A percentile compares a stretch with the other conserved stretches of the same genome.
These are phyloP conservation scores for Alternaria conjuncta DNA, from an alignment of 2,329 filamentous ascomycete genomes.

Conservation along the genomic window DNA sequence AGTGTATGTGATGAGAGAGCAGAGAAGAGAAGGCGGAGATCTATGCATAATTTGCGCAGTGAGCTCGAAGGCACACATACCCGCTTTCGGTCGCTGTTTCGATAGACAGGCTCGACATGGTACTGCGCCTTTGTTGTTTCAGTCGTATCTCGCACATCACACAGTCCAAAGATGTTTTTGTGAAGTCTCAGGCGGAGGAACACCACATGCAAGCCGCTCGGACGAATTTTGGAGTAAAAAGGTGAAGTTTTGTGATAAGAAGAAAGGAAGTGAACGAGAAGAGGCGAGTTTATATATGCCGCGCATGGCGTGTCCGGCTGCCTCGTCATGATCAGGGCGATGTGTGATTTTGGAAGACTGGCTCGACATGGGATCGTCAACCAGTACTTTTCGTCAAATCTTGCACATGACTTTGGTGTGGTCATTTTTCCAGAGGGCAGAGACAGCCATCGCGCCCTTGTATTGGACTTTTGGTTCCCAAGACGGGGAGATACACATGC, in stretches of 20 bases:
- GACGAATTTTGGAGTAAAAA: neutral
- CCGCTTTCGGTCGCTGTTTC: neutral
- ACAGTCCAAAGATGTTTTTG: too few species aligned
- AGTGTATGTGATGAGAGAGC: neutral
- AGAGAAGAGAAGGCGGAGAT: neutral
- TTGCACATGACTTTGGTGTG: too few species aligned
- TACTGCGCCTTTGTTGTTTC: neutral
- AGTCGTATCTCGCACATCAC: neutral
- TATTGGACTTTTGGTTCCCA: too few species aligned
- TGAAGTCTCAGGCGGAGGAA: neutral
- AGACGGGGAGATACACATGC: fast-evolving
- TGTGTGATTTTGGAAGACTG: neutral
- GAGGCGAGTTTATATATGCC: neutral
- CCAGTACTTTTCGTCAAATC: too few species aligned
- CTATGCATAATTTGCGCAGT: neutral
- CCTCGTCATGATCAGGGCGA: too few species aligned
- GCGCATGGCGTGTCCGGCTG: too few species aligned
- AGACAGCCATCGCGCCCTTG: too few species aligned
- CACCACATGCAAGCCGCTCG: too few species aligned
- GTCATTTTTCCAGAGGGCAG: too few species aligned
- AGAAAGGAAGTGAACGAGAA: neutral
- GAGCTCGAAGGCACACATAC: neutral
- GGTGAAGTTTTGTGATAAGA: fast-evolving
- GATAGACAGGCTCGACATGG: neutral
- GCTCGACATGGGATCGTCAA: too few species aligned